Evolutionary conservation across 495 filamentous ascomycete genomes (phyloP), one percentile per base, ranked within the genome.

Genomic region (Pseudevernia furfuracea): DNA sequence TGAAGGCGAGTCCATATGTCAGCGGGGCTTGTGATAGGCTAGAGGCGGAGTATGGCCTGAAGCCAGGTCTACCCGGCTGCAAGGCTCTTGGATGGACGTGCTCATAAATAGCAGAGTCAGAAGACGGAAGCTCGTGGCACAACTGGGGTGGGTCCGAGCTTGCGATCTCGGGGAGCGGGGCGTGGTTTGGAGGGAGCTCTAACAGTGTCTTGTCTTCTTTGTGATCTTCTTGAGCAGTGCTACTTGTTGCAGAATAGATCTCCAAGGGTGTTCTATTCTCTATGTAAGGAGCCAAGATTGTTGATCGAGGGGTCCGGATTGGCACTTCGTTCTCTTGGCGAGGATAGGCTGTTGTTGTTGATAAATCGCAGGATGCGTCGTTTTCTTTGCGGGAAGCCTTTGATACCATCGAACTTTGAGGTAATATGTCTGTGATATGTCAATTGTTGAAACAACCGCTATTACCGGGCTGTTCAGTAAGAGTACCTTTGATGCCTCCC

Each of bases 31-130:
- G 46, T 23, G 46, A 25, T 19, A 52, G 46, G 23, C 46, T 52
- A 52, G 46, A 52, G 12, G 46, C 23, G 14, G 46, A 52, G 25
- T 53, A 53, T 53, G 49, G 49, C 25, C 49, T 53, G 28, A 53
- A 32, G 23, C 11, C 49, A 30, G 28, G 28, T 32, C 28, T 32
- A 32, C 25, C 25, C 19, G 49, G 49, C 28, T 53, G 25, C 15
- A 53, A 53, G 28, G 25, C 49, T 32, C 2, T 32, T 6, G 49
- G 49, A 53, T 32, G 49, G 14, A 19, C 28, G 4, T 25, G 46
- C 3, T 23, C n/a, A 25, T 49, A 23, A 25, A 17, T 7, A 17
- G 25, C 28, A 8, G 4, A 1, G 23, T 32, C 25, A 19, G 28
- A 30, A 32, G 49, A 30, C 25, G 49, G 49, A 32, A 53, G 49